Conservation (phyloP, 139 green algal genomes). For the Microglena sp. region DNA sequence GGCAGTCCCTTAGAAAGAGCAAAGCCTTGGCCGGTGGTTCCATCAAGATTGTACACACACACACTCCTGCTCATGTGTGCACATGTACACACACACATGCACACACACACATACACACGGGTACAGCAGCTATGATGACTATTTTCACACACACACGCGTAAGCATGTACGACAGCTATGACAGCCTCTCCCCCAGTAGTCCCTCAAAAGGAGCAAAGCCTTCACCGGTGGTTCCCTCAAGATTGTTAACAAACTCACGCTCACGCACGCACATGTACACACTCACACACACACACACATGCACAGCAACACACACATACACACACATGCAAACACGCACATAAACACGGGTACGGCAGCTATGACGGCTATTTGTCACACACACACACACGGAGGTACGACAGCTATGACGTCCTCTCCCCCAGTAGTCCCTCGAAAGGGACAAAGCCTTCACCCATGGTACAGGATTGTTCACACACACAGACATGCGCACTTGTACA, state of each 20-base stretch:
- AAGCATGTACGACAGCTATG: not conserved
- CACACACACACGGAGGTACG: not conserved
- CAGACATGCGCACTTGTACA: not conserved
- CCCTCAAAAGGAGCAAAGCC: not conserved
- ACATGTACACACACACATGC: not conserved
- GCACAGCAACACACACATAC: not conserved
- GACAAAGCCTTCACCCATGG: no score
- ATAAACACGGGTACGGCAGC: no score
- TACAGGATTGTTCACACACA: not conserved
- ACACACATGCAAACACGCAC: not conserved
- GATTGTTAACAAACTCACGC: not conserved
- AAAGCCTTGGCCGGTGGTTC: no score
- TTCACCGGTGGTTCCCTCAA: no score
- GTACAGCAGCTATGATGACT: not conserved
- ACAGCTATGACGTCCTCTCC: not conserved
- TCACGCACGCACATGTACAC: not conserved
- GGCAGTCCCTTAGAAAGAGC: not conserved
- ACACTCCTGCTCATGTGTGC: not conserved
- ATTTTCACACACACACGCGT: not conserved
- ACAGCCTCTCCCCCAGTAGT: not conserved
- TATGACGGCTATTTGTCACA: no score
- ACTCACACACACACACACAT: slow-evolving; percentile 1
- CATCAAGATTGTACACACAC: not conserved
- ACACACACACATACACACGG: not conserved
- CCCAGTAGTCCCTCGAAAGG: not conserved